These are phyloP conservation scores for Podosphaera fusca DNA, from an alignment of 2,329 filamentous ascomycete genomes.

Conservation along the genomic window DNA sequence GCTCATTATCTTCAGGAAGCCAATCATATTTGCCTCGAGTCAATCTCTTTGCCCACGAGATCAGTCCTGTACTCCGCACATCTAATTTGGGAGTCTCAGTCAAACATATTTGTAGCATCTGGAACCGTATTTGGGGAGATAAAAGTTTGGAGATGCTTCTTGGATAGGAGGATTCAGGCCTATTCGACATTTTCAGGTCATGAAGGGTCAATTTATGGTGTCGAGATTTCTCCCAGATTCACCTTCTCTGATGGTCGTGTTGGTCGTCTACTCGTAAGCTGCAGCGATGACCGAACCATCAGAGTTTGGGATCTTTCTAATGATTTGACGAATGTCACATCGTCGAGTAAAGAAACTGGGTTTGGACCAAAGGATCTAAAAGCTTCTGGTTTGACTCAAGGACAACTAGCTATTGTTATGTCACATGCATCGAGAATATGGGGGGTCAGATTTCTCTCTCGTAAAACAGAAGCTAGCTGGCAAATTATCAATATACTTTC, in stretches of 20 bases:
- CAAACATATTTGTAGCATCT: slow-evolving; percentile 50
- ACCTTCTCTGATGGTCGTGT: slow-evolving; percentile 17
- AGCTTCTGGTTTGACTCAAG: slow-evolving; percentile 17
- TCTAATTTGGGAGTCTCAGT: slow-evolving; percentile 34
- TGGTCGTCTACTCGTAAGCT: slow-evolving; percentile 56
- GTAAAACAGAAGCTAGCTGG: background rate
- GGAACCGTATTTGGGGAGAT: slow-evolving; percentile 93
- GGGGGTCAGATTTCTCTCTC: slow-evolving; percentile 46
- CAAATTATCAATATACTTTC: slow-evolving; percentile 36
- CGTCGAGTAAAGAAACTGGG: slow-evolving; percentile 29
- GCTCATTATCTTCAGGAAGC: slow-evolving; percentile 17
- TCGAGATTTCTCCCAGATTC: slow-evolving; percentile 46
- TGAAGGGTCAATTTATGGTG: slow-evolving; percentile 83
- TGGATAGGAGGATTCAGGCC: slow-evolving; percentile 18
- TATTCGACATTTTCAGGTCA: slow-evolving; percentile 41
- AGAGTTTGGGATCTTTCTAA: slow-evolving; percentile 55
- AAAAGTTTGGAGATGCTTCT: slow-evolving; percentile 56
- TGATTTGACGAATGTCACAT: background rate
- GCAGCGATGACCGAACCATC: slow-evolving; percentile 84
- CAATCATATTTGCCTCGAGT: slow-evolving; percentile 20
- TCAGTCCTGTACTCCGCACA: slow-evolving; percentile 78
- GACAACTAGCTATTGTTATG: slow-evolving; percentile 49
- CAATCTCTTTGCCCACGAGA: slow-evolving; percentile 40
- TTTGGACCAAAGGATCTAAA: slow-evolving; percentile 26
- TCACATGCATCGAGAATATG: slow-evolving; percentile 80